Conservation (phyloP, 352 stramenopile genomes). For the Pythium volutum region DNA sequence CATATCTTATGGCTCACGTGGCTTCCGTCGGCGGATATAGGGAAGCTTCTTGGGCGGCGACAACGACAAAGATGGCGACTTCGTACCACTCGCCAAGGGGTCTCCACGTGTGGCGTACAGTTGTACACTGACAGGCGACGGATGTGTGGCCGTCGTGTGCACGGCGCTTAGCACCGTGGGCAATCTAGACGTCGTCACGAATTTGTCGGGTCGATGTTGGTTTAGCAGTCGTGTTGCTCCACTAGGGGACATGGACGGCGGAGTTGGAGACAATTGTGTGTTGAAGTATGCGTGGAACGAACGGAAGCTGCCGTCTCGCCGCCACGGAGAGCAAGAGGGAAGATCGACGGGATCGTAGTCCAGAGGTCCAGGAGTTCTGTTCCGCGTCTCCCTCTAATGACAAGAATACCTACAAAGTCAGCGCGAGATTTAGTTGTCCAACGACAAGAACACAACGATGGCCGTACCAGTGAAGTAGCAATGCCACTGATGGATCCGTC, state of each 20-base stretch:
- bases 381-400: background rate
- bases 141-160: background rate
- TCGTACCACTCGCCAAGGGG: background rate
- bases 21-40: slow-evolving; percentile 17
- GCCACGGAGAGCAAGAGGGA: slow-evolving; percentile 12
- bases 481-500: background rate
- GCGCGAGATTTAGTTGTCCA: background rate
- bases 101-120: background rate
- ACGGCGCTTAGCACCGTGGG: background rate
- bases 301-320: slow-evolving; percentile 32
- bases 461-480: background rate
- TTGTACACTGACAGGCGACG: background rate
- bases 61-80: background rate
- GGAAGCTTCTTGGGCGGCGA: slow-evolving; percentile 18
- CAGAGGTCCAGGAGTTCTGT: background rate
- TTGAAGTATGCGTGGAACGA: slow-evolving; percentile 52
- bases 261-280: background rate
- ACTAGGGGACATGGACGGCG: background rate
- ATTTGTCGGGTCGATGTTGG: background rate
- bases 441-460: too few relatives aligned
- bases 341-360: background rate
- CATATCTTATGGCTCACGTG: background rate
- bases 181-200: background rate
- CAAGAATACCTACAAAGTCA: background rate
- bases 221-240: background rate